Conservation (phyloP, 805 yeast species). For the Grigorovia yakushimaensis region DNA sequence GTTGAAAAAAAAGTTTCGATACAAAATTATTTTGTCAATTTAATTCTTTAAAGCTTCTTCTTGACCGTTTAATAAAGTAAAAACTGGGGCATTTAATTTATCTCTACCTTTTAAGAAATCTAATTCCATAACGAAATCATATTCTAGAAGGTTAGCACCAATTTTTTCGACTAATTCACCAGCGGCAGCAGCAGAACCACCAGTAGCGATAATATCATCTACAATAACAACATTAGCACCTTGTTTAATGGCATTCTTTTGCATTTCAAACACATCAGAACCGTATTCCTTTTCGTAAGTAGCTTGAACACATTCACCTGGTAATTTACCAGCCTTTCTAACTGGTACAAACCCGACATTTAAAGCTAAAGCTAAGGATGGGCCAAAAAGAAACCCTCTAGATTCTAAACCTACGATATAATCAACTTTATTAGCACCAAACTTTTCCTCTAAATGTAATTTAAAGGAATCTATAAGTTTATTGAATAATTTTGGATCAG, state of each 20-base stretch:
- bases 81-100: slow-evolving; percentile 75
- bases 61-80: slow-evolving; percentile 81
- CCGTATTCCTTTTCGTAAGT: slow-evolving; percentile 89
- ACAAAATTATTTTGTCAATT: neutral
- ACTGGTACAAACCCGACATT: slow-evolving; percentile 91
- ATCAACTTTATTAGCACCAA: slow-evolving; percentile 54
- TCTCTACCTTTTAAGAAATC: slow-evolving; percentile 92
- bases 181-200: slow-evolving; percentile 93
- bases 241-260: slow-evolving; percentile 65
- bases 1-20: no score
- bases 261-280: slow-evolving; percentile 80
- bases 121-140: slow-evolving; percentile 84
- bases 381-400: slow-evolving; percentile 95
- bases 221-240: slow-evolving; percentile 80
- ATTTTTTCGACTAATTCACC: slow-evolving; percentile 66
- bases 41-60: slow-evolving; percentile 36
- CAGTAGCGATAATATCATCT: slow-evolving; percentile 96
- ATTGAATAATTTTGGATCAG: slow-evolving; percentile 70
- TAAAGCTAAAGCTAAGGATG: slow-evolving; percentile 81
- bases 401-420: slow-evolving; percentile 92
- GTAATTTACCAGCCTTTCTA: slow-evolving; percentile 91
- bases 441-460: slow-evolving; percentile 51
- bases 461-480: slow-evolving; percentile 74
- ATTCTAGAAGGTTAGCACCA: slow-evolving; percentile 69
- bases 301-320: slow-evolving; percentile 70